These are phyloP conservation scores for Clavispora carvajalis DNA, from an alignment of 805 yeast genomes.

Conservation along the genomic window DNA sequence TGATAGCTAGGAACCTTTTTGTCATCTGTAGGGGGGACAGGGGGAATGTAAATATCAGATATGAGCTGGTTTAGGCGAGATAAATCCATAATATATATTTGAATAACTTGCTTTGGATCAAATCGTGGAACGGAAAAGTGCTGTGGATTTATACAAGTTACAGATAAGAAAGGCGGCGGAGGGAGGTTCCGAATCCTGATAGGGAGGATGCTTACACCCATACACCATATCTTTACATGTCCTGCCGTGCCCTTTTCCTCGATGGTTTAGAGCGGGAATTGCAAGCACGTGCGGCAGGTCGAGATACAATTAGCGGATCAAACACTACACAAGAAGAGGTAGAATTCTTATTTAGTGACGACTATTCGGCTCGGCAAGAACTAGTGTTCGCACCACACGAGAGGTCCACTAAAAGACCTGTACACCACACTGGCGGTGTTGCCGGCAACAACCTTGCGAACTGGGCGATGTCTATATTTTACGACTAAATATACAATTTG, in stretches of 20 bases:
- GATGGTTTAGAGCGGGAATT: too few relatives aligned
- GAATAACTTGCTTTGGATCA: not conserved
- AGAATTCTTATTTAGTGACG: too few relatives aligned
- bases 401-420: too few relatives aligned
- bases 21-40: constrained; percentile 12
- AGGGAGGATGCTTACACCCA: not conserved
- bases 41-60: constrained; percentile 46
- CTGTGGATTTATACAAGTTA: not conserved
- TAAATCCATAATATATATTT: constrained; percentile 34
- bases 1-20: constrained; percentile 44
- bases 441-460: too few relatives aligned
- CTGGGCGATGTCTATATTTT: too few relatives aligned
- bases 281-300: too few relatives aligned
- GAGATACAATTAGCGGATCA: too few relatives aligned
- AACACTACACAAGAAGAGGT: too few relatives aligned
- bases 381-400: too few relatives aligned
- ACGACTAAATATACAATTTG: not conserved
- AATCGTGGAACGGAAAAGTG: not conserved
- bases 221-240: not conserved
- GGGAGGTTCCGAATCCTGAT: not conserved
- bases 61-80: constrained; percentile 31
- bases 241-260: too few relatives aligned
- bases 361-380: too few relatives aligned
- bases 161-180: constrained; percentile 1
- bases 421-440: too few relatives aligned